Evolutionary conservation across 306 rosid genomes (phyloP), one percentile per base, ranked within the genome.

Genomic region (Fragaria vesca): DNA sequence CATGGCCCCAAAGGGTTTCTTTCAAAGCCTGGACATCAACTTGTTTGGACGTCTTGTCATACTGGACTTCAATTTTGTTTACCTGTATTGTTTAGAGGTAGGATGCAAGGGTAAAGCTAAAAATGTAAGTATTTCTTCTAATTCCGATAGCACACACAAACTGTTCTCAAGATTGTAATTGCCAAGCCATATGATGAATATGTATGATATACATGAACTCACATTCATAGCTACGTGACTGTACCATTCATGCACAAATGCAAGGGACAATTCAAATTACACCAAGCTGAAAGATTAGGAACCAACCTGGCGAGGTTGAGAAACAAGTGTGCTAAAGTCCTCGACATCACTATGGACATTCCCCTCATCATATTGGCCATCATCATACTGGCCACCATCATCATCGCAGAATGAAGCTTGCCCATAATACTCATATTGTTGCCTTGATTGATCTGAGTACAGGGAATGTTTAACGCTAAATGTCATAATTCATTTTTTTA

Each of bases 271-370:
- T 28, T 68, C 70, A 46, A 76, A 72, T 9, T 72, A 72, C 26
- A 12, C 51, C n/a, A 40, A 9, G 50, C 36, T 63, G 47, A 74
- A 70, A 76, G 80, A 71, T 40, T 17, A 63, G 5, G 66, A 81
- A 78, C 84, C 69, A 38, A 93, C 99, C 99, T 86, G 97, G 73
- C 99, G 97, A 84, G 99, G 99, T 85, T 86, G 97, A 69, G 85
- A 70, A 82, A 95, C 86, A 86, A 95, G 97, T 51, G 82, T 88
- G 83, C 75, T 83, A 28, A 87, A 82, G 83, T 93, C 97, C 70
- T 89, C 98, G 38, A 73, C 79, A 79, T 93, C 97, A 79, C 88
- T 86, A 61, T 84, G 91, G 79, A 74, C 82, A 86, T 76, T 84
- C 83, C 82, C 91, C 24, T 80, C 95, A 74, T 90, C 92, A 78